Evolutionary conservation across 352 stramenopile genomes (phyloP).

Genomic region (Phytophthora sojae): DNA sequence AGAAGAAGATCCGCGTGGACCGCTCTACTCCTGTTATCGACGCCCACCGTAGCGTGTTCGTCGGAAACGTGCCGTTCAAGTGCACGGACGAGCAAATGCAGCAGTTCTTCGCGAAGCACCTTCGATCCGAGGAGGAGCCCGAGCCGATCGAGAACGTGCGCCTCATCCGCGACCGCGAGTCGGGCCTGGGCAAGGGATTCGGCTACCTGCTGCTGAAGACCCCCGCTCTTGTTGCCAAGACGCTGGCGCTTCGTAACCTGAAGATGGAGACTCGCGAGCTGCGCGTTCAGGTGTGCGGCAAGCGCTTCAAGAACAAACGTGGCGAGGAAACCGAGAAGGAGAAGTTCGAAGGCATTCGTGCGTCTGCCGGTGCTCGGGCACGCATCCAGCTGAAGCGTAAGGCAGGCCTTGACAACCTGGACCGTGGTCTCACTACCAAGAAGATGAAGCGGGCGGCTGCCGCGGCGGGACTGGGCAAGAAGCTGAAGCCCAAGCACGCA

Average conservation of each 20-base stretch:
- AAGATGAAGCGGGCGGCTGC: conserved; percentile 44
- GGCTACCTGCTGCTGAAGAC: conserved; percentile 90
- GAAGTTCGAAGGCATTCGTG: conserved; percentile 68
- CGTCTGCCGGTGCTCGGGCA: conserved; percentile 57
- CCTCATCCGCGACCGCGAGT: conserved; percentile 90
- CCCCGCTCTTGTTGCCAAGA: conserved; percentile 69
- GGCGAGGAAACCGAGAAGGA: conserved; percentile 58
- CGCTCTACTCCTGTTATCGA: conserved; percentile 72
- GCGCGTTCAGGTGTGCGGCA: conserved; percentile 82
- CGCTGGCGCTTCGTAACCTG: conserved; percentile 65
- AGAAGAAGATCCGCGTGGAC: conserved; percentile 77
- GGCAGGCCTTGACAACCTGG: conserved; percentile 18
- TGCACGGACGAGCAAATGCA: conserved; percentile 81
- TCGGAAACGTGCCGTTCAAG: conserved; percentile 92
- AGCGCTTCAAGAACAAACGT: conserved; percentile 85
- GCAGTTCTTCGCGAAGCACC: conserved; percentile 75
- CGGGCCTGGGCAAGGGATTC: conserved; percentile 92
- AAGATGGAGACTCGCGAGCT: conserved; percentile 80
- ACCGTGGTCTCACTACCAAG: conserved; percentile 25
- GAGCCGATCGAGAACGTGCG: conserved; percentile 87
- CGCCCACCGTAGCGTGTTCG: conserved; percentile 87
- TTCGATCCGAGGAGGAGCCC: conserved; percentile 73
- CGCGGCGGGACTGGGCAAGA: conserved; percentile 43
- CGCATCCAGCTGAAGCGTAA: conserved; percentile 80
- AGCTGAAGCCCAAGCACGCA: conserved; percentile 68